phyloP scores from a whole-genome alignment of 306 rosid genomes.

The Senna tora region DNA sequence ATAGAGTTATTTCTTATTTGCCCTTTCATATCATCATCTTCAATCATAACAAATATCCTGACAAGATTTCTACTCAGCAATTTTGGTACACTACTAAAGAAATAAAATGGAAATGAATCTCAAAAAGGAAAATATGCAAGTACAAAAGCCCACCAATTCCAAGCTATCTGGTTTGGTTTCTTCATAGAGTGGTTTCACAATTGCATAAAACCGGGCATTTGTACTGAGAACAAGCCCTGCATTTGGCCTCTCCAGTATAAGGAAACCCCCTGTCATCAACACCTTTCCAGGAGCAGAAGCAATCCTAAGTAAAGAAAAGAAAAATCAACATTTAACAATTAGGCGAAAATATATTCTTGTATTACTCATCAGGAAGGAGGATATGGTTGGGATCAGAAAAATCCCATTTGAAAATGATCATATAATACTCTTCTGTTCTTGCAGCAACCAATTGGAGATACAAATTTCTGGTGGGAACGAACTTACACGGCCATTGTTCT shows the following conservation, averaged over 20 bases:
- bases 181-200: slow-evolving; percentile 65
- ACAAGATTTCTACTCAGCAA: neutral
- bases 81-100: neutral
- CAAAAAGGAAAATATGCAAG: neutral
- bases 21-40: too few relatives aligned
- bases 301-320: slow-evolving; percentile 42
- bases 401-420: neutral
- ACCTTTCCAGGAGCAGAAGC: slow-evolving; percentile 94
- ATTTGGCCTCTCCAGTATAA: slow-evolving; percentile 76
- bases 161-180: slow-evolving; percentile 58
- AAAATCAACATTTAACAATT: neutral
- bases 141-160: slow-evolving; percentile 65
- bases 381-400: neutral
- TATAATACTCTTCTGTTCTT: neutral
- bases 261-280: slow-evolving; percentile 74
- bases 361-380: neutral
- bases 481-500: slow-evolving; percentile 36
- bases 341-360: neutral
- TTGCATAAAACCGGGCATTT: slow-evolving; percentile 77
- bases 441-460: neutral
- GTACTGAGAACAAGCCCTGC: slow-evolving; percentile 84
- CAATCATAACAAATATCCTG: neutral
- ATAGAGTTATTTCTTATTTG: neutral
- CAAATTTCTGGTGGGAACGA: neutral
- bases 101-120: neutral